Percentiles rank a stretch among this genome's conserved stretches.
These are phyloP conservation scores for Quercus engelmannii DNA, from an alignment of 306 rosid genomes.

Conservation along the genomic window DNA sequence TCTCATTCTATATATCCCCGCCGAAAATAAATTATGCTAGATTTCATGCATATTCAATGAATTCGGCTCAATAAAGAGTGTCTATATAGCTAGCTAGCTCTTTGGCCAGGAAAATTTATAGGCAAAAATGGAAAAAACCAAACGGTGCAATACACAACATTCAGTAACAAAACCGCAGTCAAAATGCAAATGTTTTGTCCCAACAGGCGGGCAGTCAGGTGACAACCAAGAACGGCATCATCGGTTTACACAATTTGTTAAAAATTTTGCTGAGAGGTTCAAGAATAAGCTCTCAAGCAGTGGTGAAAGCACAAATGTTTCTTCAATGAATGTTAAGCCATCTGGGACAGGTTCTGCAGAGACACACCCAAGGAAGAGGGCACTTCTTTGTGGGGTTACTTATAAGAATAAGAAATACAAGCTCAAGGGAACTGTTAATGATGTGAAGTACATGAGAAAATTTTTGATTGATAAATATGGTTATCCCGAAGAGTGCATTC, in stretches of 20 bases:
- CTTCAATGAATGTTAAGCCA: background rate
- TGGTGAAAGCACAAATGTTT: background rate
- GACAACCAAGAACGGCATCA: background rate
- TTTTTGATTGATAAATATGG: constrained; percentile 36
- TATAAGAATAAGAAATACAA: constrained; percentile 43
- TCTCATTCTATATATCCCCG: background rate
- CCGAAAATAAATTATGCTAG: background rate
- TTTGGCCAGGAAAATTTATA: background rate
- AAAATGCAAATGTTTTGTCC: background rate
- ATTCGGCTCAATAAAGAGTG: background rate
- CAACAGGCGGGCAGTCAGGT: background rate
- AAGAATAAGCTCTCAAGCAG: background rate
- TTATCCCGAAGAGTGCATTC: constrained; percentile 46
- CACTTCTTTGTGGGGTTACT: constrained; percentile 76
- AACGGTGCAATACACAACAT: background rate
- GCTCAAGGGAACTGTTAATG: constrained; percentile 68
- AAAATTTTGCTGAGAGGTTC: background rate
- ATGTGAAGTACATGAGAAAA: constrained; percentile 50
- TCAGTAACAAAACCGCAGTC: background rate
- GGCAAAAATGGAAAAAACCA: background rate
- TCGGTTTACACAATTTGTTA: background rate
- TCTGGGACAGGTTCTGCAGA: background rate
- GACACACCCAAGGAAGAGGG: constrained; percentile 43
- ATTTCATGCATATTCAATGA: background rate
- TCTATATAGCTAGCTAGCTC: background rate